These are phyloP conservation scores for Ogataea parapolymorpha DNA, from an alignment of 805 yeast genomes.

Conservation along the genomic window DNA sequence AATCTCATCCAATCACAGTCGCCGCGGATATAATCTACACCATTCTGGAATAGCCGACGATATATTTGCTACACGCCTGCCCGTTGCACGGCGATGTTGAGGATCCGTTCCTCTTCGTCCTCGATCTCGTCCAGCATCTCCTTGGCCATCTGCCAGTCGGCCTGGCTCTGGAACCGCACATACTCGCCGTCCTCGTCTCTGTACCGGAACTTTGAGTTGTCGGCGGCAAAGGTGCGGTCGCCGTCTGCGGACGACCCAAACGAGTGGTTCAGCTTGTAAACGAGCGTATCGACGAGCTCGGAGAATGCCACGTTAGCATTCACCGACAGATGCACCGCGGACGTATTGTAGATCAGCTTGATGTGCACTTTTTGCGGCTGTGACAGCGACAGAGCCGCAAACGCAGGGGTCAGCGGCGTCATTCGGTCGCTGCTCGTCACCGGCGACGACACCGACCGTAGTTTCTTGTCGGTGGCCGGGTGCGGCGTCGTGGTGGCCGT, in stretches of 20 bases:
- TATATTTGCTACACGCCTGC: not conserved
- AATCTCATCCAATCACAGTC: constrained; percentile 4
- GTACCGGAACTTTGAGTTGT: constrained; percentile 58
- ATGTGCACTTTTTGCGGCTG: constrained; percentile 22
- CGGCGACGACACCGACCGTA: constrained; percentile 35
- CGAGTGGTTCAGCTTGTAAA: constrained; percentile 50
- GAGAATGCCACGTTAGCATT: constrained; percentile 31
- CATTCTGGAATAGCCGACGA: not conserved
- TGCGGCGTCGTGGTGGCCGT: constrained; percentile 21
- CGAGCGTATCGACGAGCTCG: constrained; percentile 41
- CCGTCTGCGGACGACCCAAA: constrained; percentile 46
- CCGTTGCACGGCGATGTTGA: constrained; percentile 21
- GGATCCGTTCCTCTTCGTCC: constrained; percentile 40
- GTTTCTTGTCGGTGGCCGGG: constrained; percentile 29
- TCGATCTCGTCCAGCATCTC: constrained; percentile 56
- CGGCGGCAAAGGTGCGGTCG: constrained; percentile 25
- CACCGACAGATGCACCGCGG: constrained; percentile 64
- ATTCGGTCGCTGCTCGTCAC: constrained; percentile 15
- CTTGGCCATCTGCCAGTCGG: constrained; percentile 83
- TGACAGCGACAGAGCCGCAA: constrained; percentile 2
- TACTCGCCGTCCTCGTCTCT: constrained; percentile 95
- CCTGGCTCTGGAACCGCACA: constrained; percentile 79
- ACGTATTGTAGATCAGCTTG: constrained; percentile 36
- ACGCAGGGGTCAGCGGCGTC: constrained; percentile 2
- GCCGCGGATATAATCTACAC: constrained; percentile 6